These are phyloP conservation scores for Blastocystis sp. DNA, from an alignment of 352 stramenopile species.

Conservation along the genomic window DNA sequence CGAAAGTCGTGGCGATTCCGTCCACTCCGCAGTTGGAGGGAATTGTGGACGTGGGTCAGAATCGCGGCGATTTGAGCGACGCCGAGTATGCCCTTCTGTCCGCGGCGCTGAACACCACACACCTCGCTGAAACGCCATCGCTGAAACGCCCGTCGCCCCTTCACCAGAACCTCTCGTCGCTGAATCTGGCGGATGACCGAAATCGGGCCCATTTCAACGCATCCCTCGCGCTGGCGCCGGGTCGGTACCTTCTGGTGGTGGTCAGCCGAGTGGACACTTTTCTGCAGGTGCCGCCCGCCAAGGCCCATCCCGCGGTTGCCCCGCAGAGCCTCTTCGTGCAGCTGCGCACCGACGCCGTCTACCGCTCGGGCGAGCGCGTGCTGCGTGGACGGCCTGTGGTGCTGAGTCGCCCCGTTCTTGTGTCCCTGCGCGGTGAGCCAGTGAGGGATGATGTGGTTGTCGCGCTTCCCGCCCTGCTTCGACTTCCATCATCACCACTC, in stretches of 20 bases:
- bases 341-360: background rate
- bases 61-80: constrained; percentile 13
- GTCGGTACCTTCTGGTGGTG: background rate
- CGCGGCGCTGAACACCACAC: background rate
- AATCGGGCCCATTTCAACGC: constrained; percentile 22
- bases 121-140: background rate
- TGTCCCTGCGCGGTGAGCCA: background rate
- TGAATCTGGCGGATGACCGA: constrained; percentile 4
- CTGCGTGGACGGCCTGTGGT: constrained; percentile 2
- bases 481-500: background rate
- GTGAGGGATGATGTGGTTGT: background rate
- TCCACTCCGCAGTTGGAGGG: background rate
- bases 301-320: constrained; percentile 11
- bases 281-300: background rate
- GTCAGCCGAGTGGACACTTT: constrained; percentile 37
- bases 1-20: background rate
- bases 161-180: background rate
- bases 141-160: constrained; percentile 4
- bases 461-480: background rate
- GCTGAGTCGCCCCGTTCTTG: constrained; percentile 17
- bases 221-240: background rate
- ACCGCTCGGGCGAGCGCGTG: background rate
- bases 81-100: background rate
- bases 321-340: constrained; percentile 53
- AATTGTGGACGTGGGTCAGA: background rate